These are phyloP conservation scores for Parastagonospora nodorum DNA, from an alignment of 2,329 filamentous ascomycete genomes.

Conservation along the genomic window DNA sequence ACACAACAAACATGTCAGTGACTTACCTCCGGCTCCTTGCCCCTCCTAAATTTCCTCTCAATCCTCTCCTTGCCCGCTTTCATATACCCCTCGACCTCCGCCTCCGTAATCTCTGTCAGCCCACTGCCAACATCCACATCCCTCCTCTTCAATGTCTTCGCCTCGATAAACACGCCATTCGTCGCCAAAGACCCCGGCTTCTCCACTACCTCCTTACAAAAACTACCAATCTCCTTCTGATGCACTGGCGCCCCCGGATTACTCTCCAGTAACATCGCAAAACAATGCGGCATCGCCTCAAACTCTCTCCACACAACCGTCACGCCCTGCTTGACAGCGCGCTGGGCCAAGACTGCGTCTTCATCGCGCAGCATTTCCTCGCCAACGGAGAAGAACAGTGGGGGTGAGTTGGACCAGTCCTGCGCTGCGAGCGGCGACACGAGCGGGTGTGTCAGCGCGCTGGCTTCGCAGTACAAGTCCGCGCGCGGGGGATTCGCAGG, in stretches of 20 bases:
- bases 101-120: slow-evolving; percentile 38
- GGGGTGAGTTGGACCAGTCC: slow-evolving; percentile 67
- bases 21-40: not conserved
- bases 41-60: slow-evolving; percentile 22
- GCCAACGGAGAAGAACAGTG: slow-evolving; percentile 70
- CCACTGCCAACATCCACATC: slow-evolving; percentile 28
- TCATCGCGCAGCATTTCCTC: slow-evolving; percentile 76
- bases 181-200: slow-evolving; percentile 20
- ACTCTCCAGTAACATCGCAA: slow-evolving; percentile 51
- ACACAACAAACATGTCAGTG: too few relatives aligned
- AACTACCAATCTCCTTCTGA: slow-evolving; percentile 44
- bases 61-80: slow-evolving; percentile 27
- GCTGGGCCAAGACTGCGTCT: slow-evolving; percentile 62
- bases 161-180: slow-evolving; percentile 32
- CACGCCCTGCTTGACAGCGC: slow-evolving; percentile 63
- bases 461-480: slow-evolving; percentile 55
- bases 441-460: slow-evolving; percentile 65
- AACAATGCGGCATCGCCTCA: slow-evolving; percentile 81
- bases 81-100: slow-evolving; percentile 39
- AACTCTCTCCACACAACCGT: slow-evolving; percentile 71
- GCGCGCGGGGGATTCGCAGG: slow-evolving; percentile 52
- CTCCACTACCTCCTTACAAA: slow-evolving; percentile 38
- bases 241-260: slow-evolving; percentile 36
- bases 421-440: slow-evolving; percentile 64
- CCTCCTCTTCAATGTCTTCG: slow-evolving; percentile 36